These are phyloP conservation scores for Penicillium brasilianum DNA, from an alignment of 2,329 filamentous ascomycete genomes.

Conservation along the genomic window DNA sequence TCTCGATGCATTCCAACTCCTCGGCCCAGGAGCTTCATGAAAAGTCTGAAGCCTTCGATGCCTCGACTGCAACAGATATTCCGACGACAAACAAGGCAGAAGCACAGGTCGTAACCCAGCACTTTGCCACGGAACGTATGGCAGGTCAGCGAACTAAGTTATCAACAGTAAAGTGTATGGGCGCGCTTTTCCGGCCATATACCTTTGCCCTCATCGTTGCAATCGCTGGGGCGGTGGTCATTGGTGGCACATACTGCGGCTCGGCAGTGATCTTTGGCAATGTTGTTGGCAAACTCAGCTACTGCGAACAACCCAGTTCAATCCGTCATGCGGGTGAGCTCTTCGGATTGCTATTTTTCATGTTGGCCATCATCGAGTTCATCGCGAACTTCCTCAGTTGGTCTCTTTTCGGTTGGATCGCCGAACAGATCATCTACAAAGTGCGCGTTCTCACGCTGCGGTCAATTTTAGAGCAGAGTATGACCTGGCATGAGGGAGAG, in stretches of 20 bases:
- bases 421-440: slow-evolving; percentile 79
- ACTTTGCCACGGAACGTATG: not conserved
- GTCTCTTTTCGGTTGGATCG: slow-evolving; percentile 75
- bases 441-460: slow-evolving; percentile 81
- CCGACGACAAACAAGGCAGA: not conserved
- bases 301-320: slow-evolving; percentile 55
- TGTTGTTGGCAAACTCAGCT: slow-evolving; percentile 60
- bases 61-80: not conserved
- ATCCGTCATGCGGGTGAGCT: slow-evolving; percentile 75
- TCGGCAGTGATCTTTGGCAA: slow-evolving; percentile 74
- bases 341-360: slow-evolving; percentile 84
- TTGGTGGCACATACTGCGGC: slow-evolving; percentile 81
- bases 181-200: slow-evolving; percentile 35
- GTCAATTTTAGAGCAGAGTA: slow-evolving; percentile 73
- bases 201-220: slow-evolving; percentile 60
- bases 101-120: not conserved
- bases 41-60: not conserved
- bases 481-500: slow-evolving; percentile 72
- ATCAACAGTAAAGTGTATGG: not conserved
- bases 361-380: slow-evolving; percentile 76
- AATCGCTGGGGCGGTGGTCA: slow-evolving; percentile 60
- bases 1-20: not conserved
- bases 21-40: not conserved
- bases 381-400: slow-evolving; percentile 72
- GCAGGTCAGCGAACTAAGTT: not conserved